Conservation (phyloP, 768 basidiomycete species). For the Agaricus bisporus region DNA sequence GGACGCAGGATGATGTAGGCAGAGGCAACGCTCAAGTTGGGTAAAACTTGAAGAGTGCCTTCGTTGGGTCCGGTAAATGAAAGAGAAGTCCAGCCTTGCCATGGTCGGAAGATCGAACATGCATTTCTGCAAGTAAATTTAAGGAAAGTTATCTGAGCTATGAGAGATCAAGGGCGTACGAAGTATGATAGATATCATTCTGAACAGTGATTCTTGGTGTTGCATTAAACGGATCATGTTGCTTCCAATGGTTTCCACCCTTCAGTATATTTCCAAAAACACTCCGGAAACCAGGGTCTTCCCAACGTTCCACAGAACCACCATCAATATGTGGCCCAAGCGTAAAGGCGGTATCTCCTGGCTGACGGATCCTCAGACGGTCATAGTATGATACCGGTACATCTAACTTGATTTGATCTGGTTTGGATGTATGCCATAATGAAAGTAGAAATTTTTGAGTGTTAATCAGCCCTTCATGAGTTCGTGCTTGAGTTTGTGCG, state of each 20-base stretch:
- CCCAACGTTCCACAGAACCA: conserved; percentile 51
- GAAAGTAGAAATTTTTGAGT: conserved; percentile 54
- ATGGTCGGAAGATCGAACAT: conserved; percentile 51
- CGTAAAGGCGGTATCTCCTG: conserved; percentile 63
- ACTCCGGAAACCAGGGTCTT: conserved; percentile 35
- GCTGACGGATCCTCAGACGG: conserved; percentile 64
- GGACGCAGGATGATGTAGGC: conserved; percentile 62
- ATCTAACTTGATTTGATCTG: conserved; percentile 36
- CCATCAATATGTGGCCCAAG: conserved; percentile 58
- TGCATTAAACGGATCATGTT: conserved; percentile 47
- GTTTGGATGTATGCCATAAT: conserved; percentile 49
- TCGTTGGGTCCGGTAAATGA: conserved; percentile 50
- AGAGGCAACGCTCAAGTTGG: conserved; percentile 45
- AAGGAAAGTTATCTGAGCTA: background rate
- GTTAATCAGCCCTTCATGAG: conserved; percentile 51
- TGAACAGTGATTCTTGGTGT: conserved; percentile 40
- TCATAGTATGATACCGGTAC: conserved; percentile 75
- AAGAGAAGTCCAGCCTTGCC: conserved; percentile 52
- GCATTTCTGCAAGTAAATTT: conserved; percentile 43
- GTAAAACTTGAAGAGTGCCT: conserved; percentile 61
- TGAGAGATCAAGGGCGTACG: conserved; percentile 30
- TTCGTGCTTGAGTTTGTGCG: conserved; percentile 59
- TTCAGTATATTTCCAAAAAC: conserved; percentile 39
- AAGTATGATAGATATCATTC: conserved; percentile 56
- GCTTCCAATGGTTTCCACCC: conserved; percentile 38